Evolutionary conservation across 257 asterid genomes (phyloP).

Genomic region (Anisodus tanguticus): DNA sequence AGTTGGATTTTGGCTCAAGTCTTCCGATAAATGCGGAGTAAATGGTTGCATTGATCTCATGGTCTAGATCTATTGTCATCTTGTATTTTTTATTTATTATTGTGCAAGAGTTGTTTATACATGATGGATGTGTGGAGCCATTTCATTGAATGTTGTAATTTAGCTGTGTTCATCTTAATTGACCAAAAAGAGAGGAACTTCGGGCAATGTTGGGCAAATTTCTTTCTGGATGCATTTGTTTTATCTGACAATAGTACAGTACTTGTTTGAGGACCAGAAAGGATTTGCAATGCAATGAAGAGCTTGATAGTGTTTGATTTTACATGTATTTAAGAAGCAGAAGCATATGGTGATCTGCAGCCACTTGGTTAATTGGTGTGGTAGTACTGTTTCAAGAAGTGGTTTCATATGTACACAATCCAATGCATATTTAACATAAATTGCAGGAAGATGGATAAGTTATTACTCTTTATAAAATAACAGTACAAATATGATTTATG

Average conservation of each 20-base stretch:
- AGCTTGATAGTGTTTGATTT: neutral
- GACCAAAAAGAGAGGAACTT: neutral
- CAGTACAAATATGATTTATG: too few relatives aligned
- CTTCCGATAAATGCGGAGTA: neutral
- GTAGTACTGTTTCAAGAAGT: neutral
- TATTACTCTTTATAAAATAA: too few relatives aligned
- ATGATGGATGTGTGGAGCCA: neutral
- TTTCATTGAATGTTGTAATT: neutral
- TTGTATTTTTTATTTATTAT: conserved; percentile 9
- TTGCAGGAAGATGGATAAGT: too few relatives aligned
- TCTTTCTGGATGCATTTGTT: neutral
- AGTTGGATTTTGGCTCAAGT: neutral
- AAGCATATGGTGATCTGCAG: neutral
- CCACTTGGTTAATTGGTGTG: neutral
- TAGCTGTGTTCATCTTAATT: neutral
- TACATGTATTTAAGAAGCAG: neutral
- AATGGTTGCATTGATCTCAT: neutral
- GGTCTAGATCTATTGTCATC: neutral
- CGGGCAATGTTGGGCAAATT: neutral
- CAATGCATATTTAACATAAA: neutral
- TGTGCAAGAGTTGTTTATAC: conserved; percentile 2
- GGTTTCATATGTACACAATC: neutral
- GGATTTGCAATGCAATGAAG: neutral
- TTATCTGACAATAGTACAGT: neutral
- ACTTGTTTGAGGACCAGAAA: neutral